Evolutionary conservation across 352 stramenopile species (phyloP).

Genomic region (Proteromonas lacertae): DNA sequence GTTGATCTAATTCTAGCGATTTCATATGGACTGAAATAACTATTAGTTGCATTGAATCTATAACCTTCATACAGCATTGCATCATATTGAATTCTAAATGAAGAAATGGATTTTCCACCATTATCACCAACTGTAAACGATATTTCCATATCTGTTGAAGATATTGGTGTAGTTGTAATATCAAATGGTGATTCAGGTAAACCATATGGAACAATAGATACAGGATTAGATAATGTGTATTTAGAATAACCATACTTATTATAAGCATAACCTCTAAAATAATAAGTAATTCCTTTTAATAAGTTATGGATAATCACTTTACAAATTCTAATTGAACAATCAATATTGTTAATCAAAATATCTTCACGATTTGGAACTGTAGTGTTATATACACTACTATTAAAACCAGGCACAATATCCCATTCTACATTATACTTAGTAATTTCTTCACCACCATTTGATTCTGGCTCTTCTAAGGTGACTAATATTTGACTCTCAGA

Average conservation of each 20-base stretch:
- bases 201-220: too few relatives aligned
- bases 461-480: conserved; percentile 37
- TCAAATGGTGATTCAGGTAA: too few relatives aligned
- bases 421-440: conserved; percentile 49
- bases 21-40: too few relatives aligned
- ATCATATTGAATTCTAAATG: too few relatives aligned
- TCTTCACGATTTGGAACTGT: conserved; percentile 11
- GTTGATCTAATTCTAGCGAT: too few relatives aligned
- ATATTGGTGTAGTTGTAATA: too few relatives aligned
- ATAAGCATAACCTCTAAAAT: conserved; percentile 48
- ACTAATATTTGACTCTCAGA: conserved; percentile 24
- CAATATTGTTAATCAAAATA: conserved; percentile 19
- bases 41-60: too few relatives aligned
- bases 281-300: conserved; percentile 31
- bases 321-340: conserved; percentile 34
- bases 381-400: conserved; percentile 28
- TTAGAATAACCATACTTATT: conserved; percentile 58
- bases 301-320: conserved; percentile 30
- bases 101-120: too few relatives aligned
- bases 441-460: conserved; percentile 31
- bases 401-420: conserved; percentile 27
- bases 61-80: too few relatives aligned
- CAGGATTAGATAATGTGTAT: conserved; percentile 6
- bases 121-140: too few relatives aligned
- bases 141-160: too few relatives aligned